Base-by-base conservation (phyloP, 2,329 filamentous ascomycete genomes). In the Ceratocystis destructans region DNA sequence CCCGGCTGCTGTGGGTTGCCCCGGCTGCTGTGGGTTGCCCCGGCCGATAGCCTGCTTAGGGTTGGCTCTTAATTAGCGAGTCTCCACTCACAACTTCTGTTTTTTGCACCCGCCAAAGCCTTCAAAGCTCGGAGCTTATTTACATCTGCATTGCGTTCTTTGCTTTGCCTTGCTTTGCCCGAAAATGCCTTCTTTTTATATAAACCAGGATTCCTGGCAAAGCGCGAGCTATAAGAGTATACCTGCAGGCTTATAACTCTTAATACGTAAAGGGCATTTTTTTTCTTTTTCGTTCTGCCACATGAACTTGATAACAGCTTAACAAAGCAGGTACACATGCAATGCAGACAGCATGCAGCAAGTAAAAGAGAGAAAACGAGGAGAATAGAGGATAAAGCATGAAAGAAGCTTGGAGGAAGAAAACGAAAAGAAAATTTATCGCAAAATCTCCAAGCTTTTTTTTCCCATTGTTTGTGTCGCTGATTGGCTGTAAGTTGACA, bases 301-400 rank as follows among this genome's bases (percentile, higher is more conserved):
- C 4, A 15, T 12, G 33, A 53, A 12, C 6, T 53, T 25, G 20
- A n/a, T 37, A 25, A 33, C 45, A 20, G 33, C 50, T 33, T 7
- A n/a, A 41, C 37, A 28, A 59, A 59, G 55, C 55, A 59, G 55
- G 55, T 59, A 59, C 55, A 20, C n/a, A 59, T 59, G 55, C 48
- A 33, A 59, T 59, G 55, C 55, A 59, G 55, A 59, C 28, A 20
- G n/a, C 46, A 22, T 59, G 55, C 55, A 59, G 55, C 5, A 37
- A 59, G 55, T n/a, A 37, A 59, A 55, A 20, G 17, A 31, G 15
- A 33, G 6, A 59, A 33, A 5, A 59, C 25, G 6, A 59, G 53
- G n/a, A 59, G 8, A 59, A 59, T 8, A 59, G 33, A 20, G n/a
- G 15, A 15, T 15, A 25, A 53, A 15, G 10, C 8, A 28, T 12